Conservation (phyloP, 1,139 yeast genomes). For the Taphrina deformans region DNA sequence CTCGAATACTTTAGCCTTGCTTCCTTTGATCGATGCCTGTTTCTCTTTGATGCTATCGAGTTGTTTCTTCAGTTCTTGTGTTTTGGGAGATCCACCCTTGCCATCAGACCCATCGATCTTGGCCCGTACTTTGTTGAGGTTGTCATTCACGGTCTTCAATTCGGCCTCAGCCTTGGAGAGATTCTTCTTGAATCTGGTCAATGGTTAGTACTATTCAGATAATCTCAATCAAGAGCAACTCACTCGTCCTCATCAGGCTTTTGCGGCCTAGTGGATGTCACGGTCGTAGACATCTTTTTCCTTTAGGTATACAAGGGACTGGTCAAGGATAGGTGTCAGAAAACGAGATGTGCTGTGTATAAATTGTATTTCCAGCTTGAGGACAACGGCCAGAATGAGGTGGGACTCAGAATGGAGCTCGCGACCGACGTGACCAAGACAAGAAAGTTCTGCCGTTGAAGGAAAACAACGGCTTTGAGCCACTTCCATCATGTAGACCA, state of each 20-base stretch:
- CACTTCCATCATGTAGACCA: not conserved
- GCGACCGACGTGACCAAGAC: not conserved
- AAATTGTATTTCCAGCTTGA: not conserved
- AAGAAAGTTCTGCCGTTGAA: not conserved
- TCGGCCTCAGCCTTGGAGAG: constrained; percentile 29
- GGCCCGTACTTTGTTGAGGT: constrained; percentile 47
- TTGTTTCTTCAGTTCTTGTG: constrained; percentile 32
- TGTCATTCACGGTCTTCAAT: constrained; percentile 25
- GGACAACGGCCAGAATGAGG: not conserved
- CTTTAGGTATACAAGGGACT: not conserved
- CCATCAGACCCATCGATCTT: constrained; percentile 31
- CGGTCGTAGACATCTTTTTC: constrained; percentile 3
- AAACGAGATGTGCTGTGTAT: too few relatives aligned
- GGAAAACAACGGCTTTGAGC: not conserved
- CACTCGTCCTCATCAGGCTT: constrained; percentile 24
- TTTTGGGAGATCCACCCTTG: constrained; percentile 23
- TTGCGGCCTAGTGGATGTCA: constrained; percentile 13
- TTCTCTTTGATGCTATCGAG: constrained; percentile 53
- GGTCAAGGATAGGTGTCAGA: too few relatives aligned
- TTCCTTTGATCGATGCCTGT: constrained; percentile 34
- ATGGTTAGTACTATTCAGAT: not conserved
- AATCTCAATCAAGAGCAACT: not conserved
- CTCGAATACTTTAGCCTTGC: constrained; percentile 63
- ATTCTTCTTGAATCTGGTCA: constrained; percentile 11
- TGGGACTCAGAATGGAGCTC: not conserved